phyloP scores from a whole-genome alignment of 192 early-diverging fungal genomes.

The Rhizoclosmatium globosum region DNA sequence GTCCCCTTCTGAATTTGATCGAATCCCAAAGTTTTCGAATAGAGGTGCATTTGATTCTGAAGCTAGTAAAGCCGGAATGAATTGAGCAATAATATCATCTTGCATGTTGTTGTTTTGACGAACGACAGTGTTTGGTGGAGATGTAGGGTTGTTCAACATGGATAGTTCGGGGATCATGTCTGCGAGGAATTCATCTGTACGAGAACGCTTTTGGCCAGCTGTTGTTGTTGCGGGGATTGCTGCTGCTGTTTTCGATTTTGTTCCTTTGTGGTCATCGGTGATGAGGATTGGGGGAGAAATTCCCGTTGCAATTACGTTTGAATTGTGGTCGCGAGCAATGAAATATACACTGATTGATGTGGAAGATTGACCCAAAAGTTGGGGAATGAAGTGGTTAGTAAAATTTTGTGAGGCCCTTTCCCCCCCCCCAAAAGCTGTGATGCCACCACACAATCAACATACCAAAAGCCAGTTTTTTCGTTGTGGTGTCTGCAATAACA shows the following conservation, averaged over 20 bases:
- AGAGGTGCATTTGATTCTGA: slow-evolving; percentile 30
- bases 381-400: neutral
- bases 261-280: slow-evolving; percentile 97
- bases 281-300: slow-evolving; percentile 94
- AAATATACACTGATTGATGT: slow-evolving; percentile 71
- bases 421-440: neutral
- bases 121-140: slow-evolving; percentile 19
- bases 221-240: neutral
- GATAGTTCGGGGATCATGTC: neutral
- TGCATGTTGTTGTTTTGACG: slow-evolving; percentile 22
- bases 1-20: slow-evolving; percentile 11
- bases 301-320: slow-evolving; percentile 75
- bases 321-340: slow-evolving; percentile 72
- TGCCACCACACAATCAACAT: neutral
- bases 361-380: slow-evolving; percentile 9
- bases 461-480: slow-evolving; percentile 93
- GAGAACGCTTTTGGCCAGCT: slow-evolving; percentile 47
- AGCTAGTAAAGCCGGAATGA: slow-evolving; percentile 30
- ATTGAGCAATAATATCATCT: slow-evolving; percentile 34
- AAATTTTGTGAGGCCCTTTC: neutral
- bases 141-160: neutral
- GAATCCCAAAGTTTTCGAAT: slow-evolving; percentile 39
- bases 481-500: slow-evolving; percentile 97
- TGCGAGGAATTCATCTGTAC: slow-evolving; percentile 41
- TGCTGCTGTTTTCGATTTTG: slow-evolving; percentile 63